A percentile compares a stretch with the other conserved stretches of the same genome.
phyloP scores from a whole-genome alignment of 1,284 basidiomycete species.

The Ceratobasidium sp. region DNA sequence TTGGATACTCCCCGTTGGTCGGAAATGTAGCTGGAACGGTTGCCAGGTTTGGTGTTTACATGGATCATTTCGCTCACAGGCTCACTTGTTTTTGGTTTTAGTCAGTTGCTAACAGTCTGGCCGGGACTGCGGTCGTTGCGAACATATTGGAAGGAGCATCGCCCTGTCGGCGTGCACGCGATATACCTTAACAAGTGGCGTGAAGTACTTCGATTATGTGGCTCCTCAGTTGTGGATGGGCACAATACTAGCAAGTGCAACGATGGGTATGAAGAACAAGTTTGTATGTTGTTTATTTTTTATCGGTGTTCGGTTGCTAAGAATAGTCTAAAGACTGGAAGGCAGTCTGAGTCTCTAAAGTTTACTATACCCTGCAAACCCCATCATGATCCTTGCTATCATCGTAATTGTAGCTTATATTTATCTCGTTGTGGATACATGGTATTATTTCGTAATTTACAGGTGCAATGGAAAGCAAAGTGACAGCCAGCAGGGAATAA shows the following conservation, averaged over 20 bases:
- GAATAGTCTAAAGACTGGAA: background rate
- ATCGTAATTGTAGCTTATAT: background rate
- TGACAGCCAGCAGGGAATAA: background rate
- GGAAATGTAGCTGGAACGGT: background rate
- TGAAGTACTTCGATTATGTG: conserved; percentile 1
- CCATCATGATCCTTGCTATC: background rate
- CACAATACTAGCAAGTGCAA: background rate
- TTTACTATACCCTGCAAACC: background rate
- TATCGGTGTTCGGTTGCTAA: background rate
- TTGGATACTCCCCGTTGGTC: conserved; percentile 11
- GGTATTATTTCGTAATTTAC: conserved; percentile 17
- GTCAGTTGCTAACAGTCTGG: conserved; percentile 5
- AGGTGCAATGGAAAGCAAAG: background rate
- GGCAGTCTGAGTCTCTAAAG: no score
- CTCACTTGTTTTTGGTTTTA: background rate
- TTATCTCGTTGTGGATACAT: background rate
- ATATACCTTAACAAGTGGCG: conserved; percentile 23
- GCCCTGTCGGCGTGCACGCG: background rate
- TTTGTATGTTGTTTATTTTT: background rate
- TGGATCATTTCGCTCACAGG: background rate
- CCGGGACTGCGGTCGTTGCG: conserved; percentile 8
- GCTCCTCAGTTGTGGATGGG: conserved; percentile 2
- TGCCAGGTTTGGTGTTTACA: conserved; percentile 4
- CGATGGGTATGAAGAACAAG: conserved; percentile 6
- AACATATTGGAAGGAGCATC: conserved; percentile 16